Evolutionary conservation across 1,139 yeast species (phyloP), one percentile per base, ranked within the genome.

Genomic region (Debaryomyces sp.): DNA sequence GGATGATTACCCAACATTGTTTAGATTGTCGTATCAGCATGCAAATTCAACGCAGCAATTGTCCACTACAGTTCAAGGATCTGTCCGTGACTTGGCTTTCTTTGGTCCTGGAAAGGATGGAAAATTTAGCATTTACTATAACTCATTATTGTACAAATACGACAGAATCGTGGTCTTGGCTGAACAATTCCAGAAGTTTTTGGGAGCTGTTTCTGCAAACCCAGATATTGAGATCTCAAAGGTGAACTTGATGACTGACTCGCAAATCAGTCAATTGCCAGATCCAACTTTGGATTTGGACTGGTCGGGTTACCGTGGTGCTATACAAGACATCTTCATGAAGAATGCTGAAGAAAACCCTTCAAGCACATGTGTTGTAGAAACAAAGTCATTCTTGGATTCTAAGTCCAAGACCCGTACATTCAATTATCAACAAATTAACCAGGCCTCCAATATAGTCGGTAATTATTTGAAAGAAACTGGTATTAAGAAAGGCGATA

Each of bases 281-380:
- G 95, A 92, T 63, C 99, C 99, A 39, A 89, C 91, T 3, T 68
- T 73, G 10, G 87, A 92, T 60, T 78, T 94, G 56, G 96, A 91
- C 66, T 94, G 98, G 98, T 75, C 85, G 40, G 89, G 89, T 17
- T 94, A 84, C 68, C 80, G 95, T 56, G 99, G 99, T 43, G 92
- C 98, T 9, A 95, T 94, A 57, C 99, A 95, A 63, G 99, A 94
- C 60, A 92, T 94, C 43, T 94, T 94, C 68, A 84, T 86, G 67
- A 82, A 77, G 49, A 94, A 94, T 64, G 97, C 99, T 4, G 82
- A 76, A 41, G 80, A 78, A 55, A 85, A 81, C 63, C 99, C 99
- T 4, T 91, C 89, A 29, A 81, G 96, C 62, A 76, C 87, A 2
- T 90, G 98, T 73, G 96, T 94, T 41, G 87, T 92, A 30, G 99